Base-by-base conservation (phyloP, 2,329 filamentous ascomycete genomes). In the Endoconidiophora polonica region DNA sequence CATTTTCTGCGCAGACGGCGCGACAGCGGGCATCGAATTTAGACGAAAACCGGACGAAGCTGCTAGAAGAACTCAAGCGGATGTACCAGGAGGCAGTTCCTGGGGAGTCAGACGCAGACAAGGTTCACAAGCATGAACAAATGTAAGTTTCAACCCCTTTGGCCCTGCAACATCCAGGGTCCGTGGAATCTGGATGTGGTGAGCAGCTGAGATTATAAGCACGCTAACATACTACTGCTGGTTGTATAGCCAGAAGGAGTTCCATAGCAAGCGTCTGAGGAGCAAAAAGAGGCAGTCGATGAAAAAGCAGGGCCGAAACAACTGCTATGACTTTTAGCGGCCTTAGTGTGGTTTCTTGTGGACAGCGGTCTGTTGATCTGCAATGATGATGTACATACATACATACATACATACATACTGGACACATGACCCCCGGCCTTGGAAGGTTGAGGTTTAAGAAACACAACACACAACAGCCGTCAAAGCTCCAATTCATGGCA, bases 1-100 rank as follows among this genome's bases (percentile, higher is more conserved):
- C 66, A 0, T 70, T 79, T 33, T 69, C 76, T 48, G 72, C 72
- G 0, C 75, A 79, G 58, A 71, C 67, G 2, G 66, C 72, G 48
- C 66, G 75, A 18, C 74, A 70, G 38, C 65, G 72, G 43, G 62
- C 63, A 14, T 66, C 69, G 45, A 79, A 79, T 56, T 62, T 64
- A 7, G 67, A 72, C 1, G 70, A 76, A 38, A 79, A 78, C 57
- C 65, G 64, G 29, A 58, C 60, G 22, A 73, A 76, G 57, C 61
- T 76, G 1, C 54, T 64, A 2, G 63, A 71, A 2, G 73, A 76
- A 58, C 55, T 76, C 9, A 60, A 59, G 24, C 63, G 62, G 24
- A 69, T 76, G 45, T 76, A 73, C 53, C 59, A 61, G 2, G 64
- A 65, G 36, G 60, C 61, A 2, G 68, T 72, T 2, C 73, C 73